A percentile compares a stretch with the other conserved stretches of the same genome.
Conservation (phyloP, 495 filamentous ascomycete species). For the Penicillium silybi region DNA sequence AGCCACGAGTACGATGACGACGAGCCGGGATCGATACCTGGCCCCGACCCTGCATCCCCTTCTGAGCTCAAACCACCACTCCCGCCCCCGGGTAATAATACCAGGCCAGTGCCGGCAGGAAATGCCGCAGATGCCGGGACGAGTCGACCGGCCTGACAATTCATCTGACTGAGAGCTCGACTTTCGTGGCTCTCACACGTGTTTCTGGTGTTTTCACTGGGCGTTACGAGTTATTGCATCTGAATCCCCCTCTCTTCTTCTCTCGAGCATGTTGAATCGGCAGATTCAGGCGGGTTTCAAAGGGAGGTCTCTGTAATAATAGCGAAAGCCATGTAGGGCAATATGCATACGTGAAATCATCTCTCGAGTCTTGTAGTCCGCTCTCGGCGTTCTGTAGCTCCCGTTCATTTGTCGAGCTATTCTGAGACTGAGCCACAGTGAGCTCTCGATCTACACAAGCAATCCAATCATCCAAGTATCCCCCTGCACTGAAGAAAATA, state of each 20-base stretch:
- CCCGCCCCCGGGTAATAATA: slow-evolving; percentile 23
- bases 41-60: slow-evolving; percentile 32
- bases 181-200: neutral
- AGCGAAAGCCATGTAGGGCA: slow-evolving; percentile 15
- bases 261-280: slow-evolving; percentile 22
- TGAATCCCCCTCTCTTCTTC: slow-evolving; percentile 30
- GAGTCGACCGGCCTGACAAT: slow-evolving; percentile 36
- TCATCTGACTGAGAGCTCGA: neutral
- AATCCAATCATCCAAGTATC: neutral
- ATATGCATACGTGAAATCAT: slow-evolving; percentile 20
- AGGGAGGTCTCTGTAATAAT: slow-evolving; percentile 17
- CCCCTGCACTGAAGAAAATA: neutral
- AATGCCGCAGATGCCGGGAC: slow-evolving; percentile 29
- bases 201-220: slow-evolving; percentile 8
- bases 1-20: slow-evolving; percentile 55
- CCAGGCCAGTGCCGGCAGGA: slow-evolving; percentile 18
- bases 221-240: slow-evolving; percentile 22
- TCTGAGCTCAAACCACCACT: slow-evolving; percentile 32
- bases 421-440: neutral
- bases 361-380: neutral
- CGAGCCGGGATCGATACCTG: slow-evolving; percentile 32
- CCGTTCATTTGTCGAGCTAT: neutral
- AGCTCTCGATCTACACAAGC: neutral
- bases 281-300: slow-evolving; percentile 14
- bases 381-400: neutral